A percentile compares a stretch with the other conserved stretches of the same genome.
These are phyloP conservation scores for Combretum micranthum DNA, from an alignment of 345 rosid genomes.

Conservation along the genomic window DNA sequence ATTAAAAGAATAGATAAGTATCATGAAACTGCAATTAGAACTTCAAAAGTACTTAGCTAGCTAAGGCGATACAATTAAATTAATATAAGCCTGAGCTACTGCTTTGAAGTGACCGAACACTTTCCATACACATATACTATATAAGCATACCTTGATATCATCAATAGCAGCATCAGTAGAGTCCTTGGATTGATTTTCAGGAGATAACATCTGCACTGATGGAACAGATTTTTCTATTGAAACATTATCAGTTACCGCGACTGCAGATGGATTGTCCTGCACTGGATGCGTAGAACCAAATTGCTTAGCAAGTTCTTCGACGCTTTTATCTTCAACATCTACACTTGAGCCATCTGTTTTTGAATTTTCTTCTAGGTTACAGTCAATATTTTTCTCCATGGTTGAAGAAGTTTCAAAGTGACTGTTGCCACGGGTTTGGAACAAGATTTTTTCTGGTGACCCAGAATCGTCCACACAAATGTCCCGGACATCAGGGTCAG, in stretches of 20 bases:
- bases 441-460: slow-evolving; percentile 44
- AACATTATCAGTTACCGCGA: slow-evolving; percentile 10
- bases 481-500: slow-evolving; percentile 59
- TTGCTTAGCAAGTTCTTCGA: background rate
- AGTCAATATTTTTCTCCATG: slow-evolving; percentile 7
- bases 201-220: slow-evolving; percentile 20
- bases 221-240: slow-evolving; percentile 32
- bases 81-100: too few relatives aligned
- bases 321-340: background rate
- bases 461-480: slow-evolving; percentile 73
- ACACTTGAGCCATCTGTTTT: background rate
- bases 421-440: slow-evolving; percentile 15
- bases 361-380: background rate
- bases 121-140: background rate
- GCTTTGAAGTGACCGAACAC: too few relatives aligned
- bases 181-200: background rate
- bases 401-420: background rate
- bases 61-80: too few relatives aligned
- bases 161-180: slow-evolving; percentile 8
- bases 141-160: slow-evolving; percentile 11
- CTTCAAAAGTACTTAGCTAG: too few relatives aligned
- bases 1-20: too few relatives aligned
- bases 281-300: slow-evolving; percentile 8
- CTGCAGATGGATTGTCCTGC: slow-evolving; percentile 7
- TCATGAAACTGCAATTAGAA: too few relatives aligned